A percentile compares a stretch with the other conserved stretches of the same genome.
Evolutionary conservation across 495 filamentous ascomycete species (phyloP).

Genomic region (Clavariopsis aquatica): DNA sequence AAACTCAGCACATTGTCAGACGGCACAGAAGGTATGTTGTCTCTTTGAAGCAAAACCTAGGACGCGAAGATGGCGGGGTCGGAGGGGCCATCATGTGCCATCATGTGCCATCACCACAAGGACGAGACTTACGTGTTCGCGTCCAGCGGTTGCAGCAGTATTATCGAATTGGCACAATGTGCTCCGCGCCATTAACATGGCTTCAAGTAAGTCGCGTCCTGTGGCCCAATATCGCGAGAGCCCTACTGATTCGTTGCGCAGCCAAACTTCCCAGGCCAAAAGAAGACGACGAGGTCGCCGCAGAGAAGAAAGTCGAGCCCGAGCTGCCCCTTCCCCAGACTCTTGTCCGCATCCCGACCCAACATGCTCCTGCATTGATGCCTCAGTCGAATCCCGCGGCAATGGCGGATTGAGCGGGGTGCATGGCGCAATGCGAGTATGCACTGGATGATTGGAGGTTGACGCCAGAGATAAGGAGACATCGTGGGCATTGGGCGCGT

Average conservation of each 20-base stretch:
- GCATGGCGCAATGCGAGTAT: background rate
- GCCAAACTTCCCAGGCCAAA: constrained; percentile 65
- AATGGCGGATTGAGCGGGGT: constrained; percentile 26
- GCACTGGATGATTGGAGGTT: background rate
- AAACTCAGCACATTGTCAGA: constrained; percentile 86
- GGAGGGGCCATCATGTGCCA: constrained; percentile 12
- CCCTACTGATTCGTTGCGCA: constrained; percentile 35
- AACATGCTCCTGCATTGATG: constrained; percentile 50
- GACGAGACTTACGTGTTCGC: constrained; percentile 30
- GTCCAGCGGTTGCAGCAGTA: constrained; percentile 82
- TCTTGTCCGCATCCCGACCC: constrained; percentile 75
- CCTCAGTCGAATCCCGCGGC: constrained; percentile 31
- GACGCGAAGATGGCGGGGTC: constrained; percentile 1
- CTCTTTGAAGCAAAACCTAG: background rate
- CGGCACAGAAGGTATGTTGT: constrained; percentile 85
- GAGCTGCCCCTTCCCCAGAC: constrained; percentile 70
- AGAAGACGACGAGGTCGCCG: constrained; percentile 50
- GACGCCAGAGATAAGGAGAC: constrained; percentile 14
- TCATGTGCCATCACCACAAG: background rate
- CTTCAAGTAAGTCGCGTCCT: constrained; percentile 69
- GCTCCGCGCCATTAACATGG: constrained; percentile 89
- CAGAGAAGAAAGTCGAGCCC: constrained; percentile 45
- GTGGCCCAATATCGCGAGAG: background rate
- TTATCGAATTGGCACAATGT: constrained; percentile 97
- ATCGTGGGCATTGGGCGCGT: constrained; percentile 12